These are phyloP conservation scores for Rhamnella rubrinervis DNA, from an alignment of 331 rosid genomes.

Conservation along the genomic window DNA sequence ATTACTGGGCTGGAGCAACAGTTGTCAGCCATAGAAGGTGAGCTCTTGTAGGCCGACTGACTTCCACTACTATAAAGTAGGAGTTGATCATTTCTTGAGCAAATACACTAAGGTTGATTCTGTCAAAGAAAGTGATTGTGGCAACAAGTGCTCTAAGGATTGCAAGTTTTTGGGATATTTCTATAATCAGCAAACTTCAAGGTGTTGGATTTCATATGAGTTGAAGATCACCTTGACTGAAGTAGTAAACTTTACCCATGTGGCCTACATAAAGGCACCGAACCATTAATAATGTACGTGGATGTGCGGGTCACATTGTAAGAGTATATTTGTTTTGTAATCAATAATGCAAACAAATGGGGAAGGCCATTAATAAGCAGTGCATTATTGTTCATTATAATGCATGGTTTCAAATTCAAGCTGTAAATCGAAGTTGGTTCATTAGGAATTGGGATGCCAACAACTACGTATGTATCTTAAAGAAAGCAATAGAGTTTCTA, in stretches of 20 bases:
- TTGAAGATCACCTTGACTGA: conserved; percentile 55
- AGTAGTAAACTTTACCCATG: conserved; percentile 47
- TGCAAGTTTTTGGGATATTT: conserved; percentile 55
- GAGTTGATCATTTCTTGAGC: conserved; percentile 70
- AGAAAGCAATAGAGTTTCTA: too few relatives aligned
- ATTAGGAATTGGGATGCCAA: too few relatives aligned
- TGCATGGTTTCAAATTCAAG: too few relatives aligned
- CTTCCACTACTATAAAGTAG: conserved; percentile 58
- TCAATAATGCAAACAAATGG: too few relatives aligned
- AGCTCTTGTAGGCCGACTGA: conserved; percentile 38
- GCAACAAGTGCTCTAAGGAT: conserved; percentile 47
- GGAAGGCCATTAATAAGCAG: too few relatives aligned
- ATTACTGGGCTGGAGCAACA: conserved; percentile 49
- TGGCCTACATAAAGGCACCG: conserved; percentile 61
- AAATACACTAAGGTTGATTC: conserved; percentile 42
- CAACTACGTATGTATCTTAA: too few relatives aligned
- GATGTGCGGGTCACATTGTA: too few relatives aligned
- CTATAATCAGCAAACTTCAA: conserved; percentile 31
- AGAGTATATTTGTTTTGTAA: not conserved
- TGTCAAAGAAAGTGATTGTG: conserved; percentile 45
- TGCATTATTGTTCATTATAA: too few relatives aligned
- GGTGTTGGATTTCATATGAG: conserved; percentile 69
- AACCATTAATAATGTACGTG: conserved; percentile 19
- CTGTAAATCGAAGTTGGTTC: too few relatives aligned
- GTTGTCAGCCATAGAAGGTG: conserved; percentile 39